These are phyloP conservation scores for Pistacia vera DNA, from an alignment of 345 rosid genomes.

Conservation along the genomic window DNA sequence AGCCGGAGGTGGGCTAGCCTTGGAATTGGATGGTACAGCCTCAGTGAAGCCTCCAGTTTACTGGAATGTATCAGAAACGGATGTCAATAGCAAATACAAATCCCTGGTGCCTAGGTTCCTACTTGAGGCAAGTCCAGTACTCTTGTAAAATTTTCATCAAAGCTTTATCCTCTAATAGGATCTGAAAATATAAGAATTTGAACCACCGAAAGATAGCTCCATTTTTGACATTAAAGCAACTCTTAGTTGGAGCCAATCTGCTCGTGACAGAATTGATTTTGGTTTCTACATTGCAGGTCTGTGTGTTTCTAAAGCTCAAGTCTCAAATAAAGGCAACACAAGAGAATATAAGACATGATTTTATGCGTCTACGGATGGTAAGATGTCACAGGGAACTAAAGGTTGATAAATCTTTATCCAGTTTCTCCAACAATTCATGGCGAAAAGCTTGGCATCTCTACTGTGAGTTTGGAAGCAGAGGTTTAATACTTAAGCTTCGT, in stretches of 20 bases:
- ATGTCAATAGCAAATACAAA: constrained; percentile 70
- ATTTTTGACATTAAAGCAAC: neutral
- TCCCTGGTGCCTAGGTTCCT: constrained; percentile 76
- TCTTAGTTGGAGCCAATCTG: no score
- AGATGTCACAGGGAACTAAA: constrained; percentile 81
- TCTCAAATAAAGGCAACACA: constrained; percentile 33
- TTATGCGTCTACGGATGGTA: constrained; percentile 53
- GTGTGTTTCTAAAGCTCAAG: constrained; percentile 52
- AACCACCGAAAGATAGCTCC: neutral
- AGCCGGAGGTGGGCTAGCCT: constrained; percentile 64
- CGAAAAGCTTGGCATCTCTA: constrained; percentile 63
- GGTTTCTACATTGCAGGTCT: constrained; percentile 46
- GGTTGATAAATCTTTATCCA: constrained; percentile 46
- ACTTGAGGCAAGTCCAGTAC: constrained; percentile 53
- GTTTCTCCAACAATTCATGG: constrained; percentile 57
- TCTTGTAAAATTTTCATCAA: neutral
- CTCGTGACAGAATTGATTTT: neutral
- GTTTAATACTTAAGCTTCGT: constrained; percentile 57
- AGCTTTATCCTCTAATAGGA: no score
- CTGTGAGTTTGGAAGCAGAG: constrained; percentile 83
- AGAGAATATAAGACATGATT: constrained; percentile 30
- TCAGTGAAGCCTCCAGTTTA: constrained; percentile 41
- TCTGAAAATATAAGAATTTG: neutral
- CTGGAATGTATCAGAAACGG: constrained; percentile 75
- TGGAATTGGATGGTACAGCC: constrained; percentile 30